phyloP scores from a whole-genome alignment of 2,329 filamentous ascomycete genomes.

The Fusarium staphyleae region DNA sequence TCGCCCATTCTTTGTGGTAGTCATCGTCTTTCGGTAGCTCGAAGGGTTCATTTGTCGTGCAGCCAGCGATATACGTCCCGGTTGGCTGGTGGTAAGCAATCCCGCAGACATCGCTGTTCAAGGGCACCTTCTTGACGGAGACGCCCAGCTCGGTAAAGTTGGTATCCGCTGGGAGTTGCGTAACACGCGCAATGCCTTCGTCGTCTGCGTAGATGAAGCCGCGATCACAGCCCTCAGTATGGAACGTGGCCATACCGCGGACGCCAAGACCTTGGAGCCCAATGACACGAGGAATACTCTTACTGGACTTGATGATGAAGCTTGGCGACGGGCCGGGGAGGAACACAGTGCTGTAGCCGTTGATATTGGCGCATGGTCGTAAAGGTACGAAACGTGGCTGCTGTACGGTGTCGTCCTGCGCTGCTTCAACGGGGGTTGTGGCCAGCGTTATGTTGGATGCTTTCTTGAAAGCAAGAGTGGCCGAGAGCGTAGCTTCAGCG shows the following conservation, averaged over 20 bases:
- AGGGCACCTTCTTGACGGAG: constrained; percentile 72
- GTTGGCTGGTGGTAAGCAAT: constrained; percentile 80
- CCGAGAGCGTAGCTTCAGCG: constrained; percentile 53
- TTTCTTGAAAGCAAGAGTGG: constrained; percentile 78
- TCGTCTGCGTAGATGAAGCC: constrained; percentile 85
- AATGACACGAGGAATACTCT: constrained; percentile 78
- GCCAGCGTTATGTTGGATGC: constrained; percentile 72
- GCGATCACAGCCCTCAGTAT: constrained; percentile 77
- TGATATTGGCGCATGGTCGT: constrained; percentile 68
- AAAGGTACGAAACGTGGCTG: constrained; percentile 61
- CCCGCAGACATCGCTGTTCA: constrained; percentile 74
- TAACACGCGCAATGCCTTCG: constrained; percentile 75
- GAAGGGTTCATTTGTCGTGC: constrained; percentile 72
- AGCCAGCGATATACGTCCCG: constrained; percentile 78
- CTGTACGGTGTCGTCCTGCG: constrained; percentile 59
- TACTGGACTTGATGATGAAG: constrained; percentile 83
- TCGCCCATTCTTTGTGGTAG: constrained; percentile 79
- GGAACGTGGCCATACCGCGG: constrained; percentile 75
- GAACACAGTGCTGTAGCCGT: constrained; percentile 82
- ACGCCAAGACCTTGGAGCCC: constrained; percentile 73
- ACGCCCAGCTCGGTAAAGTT: constrained; percentile 79
- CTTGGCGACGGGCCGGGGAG: constrained; percentile 80
- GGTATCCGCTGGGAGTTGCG: constrained; percentile 70
- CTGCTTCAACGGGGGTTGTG: constrained; percentile 57
- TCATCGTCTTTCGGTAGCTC: constrained; percentile 88